These are phyloP conservation scores for Penicillium brevicompactum DNA, from an alignment of 2,329 filamentous ascomycete genomes.

Conservation along the genomic window DNA sequence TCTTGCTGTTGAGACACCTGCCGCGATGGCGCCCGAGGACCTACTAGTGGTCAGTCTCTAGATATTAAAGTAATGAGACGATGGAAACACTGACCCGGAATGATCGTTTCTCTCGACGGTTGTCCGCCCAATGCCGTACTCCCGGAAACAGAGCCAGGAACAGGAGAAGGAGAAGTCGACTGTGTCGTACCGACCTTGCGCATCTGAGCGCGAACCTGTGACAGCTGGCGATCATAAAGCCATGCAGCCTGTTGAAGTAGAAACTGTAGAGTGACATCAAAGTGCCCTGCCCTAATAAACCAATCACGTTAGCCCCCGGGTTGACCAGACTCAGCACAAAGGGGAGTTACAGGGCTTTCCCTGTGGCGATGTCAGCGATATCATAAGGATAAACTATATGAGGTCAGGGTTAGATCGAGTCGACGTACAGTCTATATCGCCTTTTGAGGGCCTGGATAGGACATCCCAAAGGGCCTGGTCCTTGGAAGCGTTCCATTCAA, in stretches of 20 bases:
- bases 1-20: slow-evolving; percentile 42
- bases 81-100: slow-evolving; percentile 27
- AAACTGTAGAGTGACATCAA: slow-evolving; percentile 84
- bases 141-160: slow-evolving; percentile 45
- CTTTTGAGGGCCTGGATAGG: slow-evolving; percentile 77
- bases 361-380: slow-evolving; percentile 48
- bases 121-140: slow-evolving; percentile 43
- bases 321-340: not conserved
- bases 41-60: slow-evolving; percentile 23
- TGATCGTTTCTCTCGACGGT: slow-evolving; percentile 34
- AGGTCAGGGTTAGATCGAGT: slow-evolving; percentile 25
- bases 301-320: slow-evolving; percentile 6
- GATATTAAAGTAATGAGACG: not conserved
- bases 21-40: slow-evolving; percentile 42
- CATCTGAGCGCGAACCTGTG: slow-evolving; percentile 88
- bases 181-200: slow-evolving; percentile 59
- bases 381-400: not conserved
- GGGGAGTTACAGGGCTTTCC: slow-evolving; percentile 69
- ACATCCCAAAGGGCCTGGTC: slow-evolving; percentile 90
- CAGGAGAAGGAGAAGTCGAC: slow-evolving; percentile 46
- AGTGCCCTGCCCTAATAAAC: slow-evolving; percentile 64
- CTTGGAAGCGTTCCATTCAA: slow-evolving; percentile 84
- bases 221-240: slow-evolving; percentile 87
- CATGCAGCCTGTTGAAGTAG: slow-evolving; percentile 91
- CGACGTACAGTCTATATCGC: slow-evolving; percentile 78